Evolutionary conservation across 2,329 filamentous ascomycete genomes (phyloP).

Genomic region (Cercospora sp.): DNA sequence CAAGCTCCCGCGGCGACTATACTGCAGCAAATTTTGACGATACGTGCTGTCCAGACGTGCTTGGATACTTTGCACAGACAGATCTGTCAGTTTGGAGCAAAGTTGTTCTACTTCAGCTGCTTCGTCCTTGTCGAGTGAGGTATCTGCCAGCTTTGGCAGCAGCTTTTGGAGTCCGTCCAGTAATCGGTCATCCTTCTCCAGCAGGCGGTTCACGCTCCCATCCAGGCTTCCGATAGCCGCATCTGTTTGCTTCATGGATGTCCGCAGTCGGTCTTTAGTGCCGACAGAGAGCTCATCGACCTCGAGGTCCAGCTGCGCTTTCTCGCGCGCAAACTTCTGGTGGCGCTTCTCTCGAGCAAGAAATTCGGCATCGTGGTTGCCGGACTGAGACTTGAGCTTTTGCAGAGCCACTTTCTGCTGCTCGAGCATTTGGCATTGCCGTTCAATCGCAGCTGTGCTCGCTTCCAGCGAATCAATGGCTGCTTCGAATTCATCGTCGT

Average conservation of each 20-base stretch:
- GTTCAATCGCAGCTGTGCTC: slow-evolving; percentile 64
- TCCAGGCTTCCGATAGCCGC: slow-evolving; percentile 50
- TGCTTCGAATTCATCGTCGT: slow-evolving; percentile 60
- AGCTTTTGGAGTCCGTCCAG: slow-evolving; percentile 67
- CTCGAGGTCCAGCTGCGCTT: slow-evolving; percentile 46
- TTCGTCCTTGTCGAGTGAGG: slow-evolving; percentile 48
- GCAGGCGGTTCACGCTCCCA: slow-evolving; percentile 53
- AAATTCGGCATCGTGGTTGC: neutral
- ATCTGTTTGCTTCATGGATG: slow-evolving; percentile 52
- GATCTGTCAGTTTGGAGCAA: slow-evolving; percentile 48
- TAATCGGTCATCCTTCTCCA: slow-evolving; percentile 61
- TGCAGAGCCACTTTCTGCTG: slow-evolving; percentile 64
- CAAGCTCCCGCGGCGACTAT: slow-evolving; percentile 7
- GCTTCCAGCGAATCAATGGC: slow-evolving; percentile 65
- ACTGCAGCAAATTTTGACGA: slow-evolving; percentile 30
- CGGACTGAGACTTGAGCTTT: slow-evolving; percentile 51
- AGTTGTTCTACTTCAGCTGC: slow-evolving; percentile 59
- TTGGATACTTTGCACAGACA: slow-evolving; percentile 46
- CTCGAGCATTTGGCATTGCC: slow-evolving; percentile 63
- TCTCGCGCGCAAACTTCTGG: slow-evolving; percentile 41
- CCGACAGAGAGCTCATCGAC: slow-evolving; percentile 36
- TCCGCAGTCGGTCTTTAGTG: slow-evolving; percentile 39
- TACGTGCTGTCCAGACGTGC: slow-evolving; percentile 55
- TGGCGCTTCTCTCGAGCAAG: slow-evolving; percentile 20
- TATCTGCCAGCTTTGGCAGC: slow-evolving; percentile 58